Conservation (phyloP, 495 filamentous ascomycete genomes). For the Talaromyces nanjingensis region DNA sequence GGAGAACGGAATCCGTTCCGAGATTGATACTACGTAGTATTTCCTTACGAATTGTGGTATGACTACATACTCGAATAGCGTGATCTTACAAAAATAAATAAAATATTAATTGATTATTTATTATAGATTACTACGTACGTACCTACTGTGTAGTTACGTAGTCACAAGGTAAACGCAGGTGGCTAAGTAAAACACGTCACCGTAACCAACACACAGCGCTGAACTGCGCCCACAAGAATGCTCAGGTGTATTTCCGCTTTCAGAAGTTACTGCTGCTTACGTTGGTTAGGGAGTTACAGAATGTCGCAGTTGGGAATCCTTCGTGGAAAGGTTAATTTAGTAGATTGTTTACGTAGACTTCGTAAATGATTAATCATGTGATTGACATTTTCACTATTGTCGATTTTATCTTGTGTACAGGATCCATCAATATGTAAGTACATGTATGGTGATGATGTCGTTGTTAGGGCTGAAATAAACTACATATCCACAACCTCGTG, state of each 20-base stretch:
- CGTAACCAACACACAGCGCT: not conserved
- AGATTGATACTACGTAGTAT: not conserved
- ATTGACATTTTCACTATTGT: not conserved
- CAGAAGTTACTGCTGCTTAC: not conserved
- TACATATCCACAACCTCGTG: not conserved
- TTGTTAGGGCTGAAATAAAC: not conserved
- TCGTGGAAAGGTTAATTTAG: not conserved
- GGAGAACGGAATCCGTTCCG: not conserved
- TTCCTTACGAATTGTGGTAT: not conserved
- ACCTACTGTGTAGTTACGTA: too few relatives aligned
- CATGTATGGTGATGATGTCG: not conserved
- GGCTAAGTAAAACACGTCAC: not conserved
- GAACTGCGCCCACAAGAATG: not conserved
- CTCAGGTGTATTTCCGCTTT: not conserved
- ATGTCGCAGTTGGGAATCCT: not conserved
- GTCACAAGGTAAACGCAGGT: not conserved
- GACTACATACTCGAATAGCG: too few relatives aligned
- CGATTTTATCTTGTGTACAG: too few relatives aligned
- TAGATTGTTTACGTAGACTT: not conserved
- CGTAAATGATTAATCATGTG: not conserved
- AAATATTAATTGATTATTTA: too few relatives aligned
- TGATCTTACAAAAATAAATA: too few relatives aligned
- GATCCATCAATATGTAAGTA: too few relatives aligned
- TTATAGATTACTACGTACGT: too few relatives aligned
- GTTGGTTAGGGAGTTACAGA: not conserved